Percentiles rank a stretch among this genome's conserved stretches.
These are phyloP conservation scores for Carex kokanica DNA, from an alignment of 176 grass and related monocot species.

Conservation along the genomic window DNA sequence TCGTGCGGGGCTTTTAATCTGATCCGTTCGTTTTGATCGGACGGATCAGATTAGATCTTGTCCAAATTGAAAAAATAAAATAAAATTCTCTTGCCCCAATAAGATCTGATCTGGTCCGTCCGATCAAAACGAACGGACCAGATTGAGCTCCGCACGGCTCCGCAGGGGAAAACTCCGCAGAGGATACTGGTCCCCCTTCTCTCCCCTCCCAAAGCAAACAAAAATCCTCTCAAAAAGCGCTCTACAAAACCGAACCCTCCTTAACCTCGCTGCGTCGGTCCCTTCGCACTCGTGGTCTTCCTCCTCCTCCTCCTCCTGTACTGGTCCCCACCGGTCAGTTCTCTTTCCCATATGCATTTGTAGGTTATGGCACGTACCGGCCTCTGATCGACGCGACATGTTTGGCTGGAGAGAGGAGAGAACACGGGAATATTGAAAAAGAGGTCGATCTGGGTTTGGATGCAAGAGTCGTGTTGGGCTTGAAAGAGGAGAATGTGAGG, in stretches of 20 bases:
- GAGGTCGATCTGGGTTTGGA: background rate
- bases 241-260: background rate
- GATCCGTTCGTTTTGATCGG: too few species aligned
- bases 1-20: too few species aligned
- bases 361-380: background rate
- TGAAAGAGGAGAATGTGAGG: conserved; percentile 41
- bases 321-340: conserved; percentile 17
- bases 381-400: conserved; percentile 8
- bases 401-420: background rate
- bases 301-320: background rate
- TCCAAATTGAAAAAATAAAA: too few species aligned
- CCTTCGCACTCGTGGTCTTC: conserved; percentile 46
- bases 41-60: too few species aligned
- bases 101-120: too few species aligned
- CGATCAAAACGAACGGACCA: too few species aligned
- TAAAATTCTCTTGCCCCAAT: too few species aligned
- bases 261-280: conserved; percentile 47
- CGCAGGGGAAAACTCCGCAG: too few species aligned
- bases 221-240: background rate
- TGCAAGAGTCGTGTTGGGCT: conserved; percentile 34
- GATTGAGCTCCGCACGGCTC: too few species aligned
- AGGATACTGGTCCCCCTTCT: too few species aligned
- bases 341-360: conserved; percentile 27
- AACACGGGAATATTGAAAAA: background rate
- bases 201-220: conserved; percentile 26